Conservation (phyloP, 768 basidiomycete genomes). For the Lepiota brunneoincarnata region DNA sequence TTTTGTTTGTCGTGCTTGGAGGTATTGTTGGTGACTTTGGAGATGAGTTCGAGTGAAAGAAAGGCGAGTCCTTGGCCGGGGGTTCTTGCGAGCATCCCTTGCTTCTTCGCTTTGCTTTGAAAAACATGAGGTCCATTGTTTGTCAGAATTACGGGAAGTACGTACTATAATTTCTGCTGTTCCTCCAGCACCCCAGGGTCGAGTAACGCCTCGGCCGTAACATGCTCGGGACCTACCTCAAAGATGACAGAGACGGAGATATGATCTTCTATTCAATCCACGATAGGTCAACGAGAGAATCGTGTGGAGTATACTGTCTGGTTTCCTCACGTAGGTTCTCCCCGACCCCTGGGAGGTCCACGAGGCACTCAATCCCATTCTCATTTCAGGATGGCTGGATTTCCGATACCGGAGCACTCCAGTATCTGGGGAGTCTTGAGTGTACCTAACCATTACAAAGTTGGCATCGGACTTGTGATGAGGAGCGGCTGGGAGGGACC, state of each 20-base stretch:
- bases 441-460: background rate
- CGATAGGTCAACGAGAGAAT: background rate
- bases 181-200: conserved; percentile 1
- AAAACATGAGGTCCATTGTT: background rate
- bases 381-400: background rate
- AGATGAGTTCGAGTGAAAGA: background rate
- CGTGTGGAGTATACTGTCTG: background rate
- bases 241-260: background rate
- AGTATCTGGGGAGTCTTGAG: conserved; percentile 19
- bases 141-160: background rate
- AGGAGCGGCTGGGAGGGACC: conserved; percentile 11
- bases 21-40: background rate
- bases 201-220: background rate
- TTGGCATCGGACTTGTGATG: background rate
- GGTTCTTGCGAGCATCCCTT: conserved; percentile 3
- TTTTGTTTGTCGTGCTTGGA: background rate
- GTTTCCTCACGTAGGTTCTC: conserved; percentile 8
- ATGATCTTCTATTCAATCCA: conserved; percentile 6
- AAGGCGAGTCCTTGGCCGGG: background rate
- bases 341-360: conserved; percentile 10
- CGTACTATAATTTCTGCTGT: conserved; percentile 10
- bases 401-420: conserved; percentile 23
- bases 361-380: conserved; percentile 2
- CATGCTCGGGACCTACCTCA: conserved; percentile 4
- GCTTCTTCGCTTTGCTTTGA: background rate